Evolutionary conservation across 1,284 basidiomycete genomes (phyloP).

Genomic region (Gymnopus androsaceus): DNA sequence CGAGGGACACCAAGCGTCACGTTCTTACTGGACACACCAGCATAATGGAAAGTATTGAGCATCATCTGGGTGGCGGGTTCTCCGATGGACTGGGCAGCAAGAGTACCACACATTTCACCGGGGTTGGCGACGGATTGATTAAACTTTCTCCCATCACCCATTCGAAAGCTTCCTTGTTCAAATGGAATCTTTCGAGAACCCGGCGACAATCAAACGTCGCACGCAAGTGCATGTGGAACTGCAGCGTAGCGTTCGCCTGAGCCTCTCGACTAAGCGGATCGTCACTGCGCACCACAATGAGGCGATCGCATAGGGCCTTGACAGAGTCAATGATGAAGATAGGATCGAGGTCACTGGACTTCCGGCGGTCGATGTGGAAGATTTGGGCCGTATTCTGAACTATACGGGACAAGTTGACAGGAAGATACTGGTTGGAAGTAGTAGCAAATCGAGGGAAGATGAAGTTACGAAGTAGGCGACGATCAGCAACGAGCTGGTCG

Average conservation of each 20-base stretch:
- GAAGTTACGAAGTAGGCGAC: constrained; percentile 75
- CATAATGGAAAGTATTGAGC: constrained; percentile 97
- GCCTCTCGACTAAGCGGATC: constrained; percentile 75
- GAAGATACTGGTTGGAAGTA: constrained; percentile 76
- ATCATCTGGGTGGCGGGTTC: constrained; percentile 99
- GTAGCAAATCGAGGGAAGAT: constrained; percentile 84
- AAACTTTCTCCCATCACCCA: constrained; percentile 98
- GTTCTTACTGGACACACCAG: constrained; percentile 97
- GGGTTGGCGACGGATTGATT: constrained; percentile 88
- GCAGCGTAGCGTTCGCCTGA: constrained; percentile 88
- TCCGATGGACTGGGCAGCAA: constrained; percentile 99
- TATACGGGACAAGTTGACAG: constrained; percentile 93
- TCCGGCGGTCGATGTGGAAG: constrained; percentile 94
- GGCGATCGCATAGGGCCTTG: constrained; percentile 65
- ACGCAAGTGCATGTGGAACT: constrained; percentile 95
- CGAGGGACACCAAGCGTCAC: constrained; percentile 98
- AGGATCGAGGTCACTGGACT: constrained; percentile 92
- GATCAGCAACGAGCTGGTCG: constrained; percentile 74
- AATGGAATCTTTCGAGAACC: constrained; percentile 84
- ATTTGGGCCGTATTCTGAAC: constrained; percentile 96
- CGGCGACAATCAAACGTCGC: constrained; percentile 85
- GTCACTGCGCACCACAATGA: constrained; percentile 89
- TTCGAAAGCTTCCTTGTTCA: constrained; percentile 91
- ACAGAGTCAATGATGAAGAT: constrained; percentile 86
- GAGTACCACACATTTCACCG: constrained; percentile 98